Percentiles rank a stretch among this genome's conserved stretches.
Evolutionary conservation across 306 rosid genomes (phyloP).

Genomic region (Castanea mollissima): DNA sequence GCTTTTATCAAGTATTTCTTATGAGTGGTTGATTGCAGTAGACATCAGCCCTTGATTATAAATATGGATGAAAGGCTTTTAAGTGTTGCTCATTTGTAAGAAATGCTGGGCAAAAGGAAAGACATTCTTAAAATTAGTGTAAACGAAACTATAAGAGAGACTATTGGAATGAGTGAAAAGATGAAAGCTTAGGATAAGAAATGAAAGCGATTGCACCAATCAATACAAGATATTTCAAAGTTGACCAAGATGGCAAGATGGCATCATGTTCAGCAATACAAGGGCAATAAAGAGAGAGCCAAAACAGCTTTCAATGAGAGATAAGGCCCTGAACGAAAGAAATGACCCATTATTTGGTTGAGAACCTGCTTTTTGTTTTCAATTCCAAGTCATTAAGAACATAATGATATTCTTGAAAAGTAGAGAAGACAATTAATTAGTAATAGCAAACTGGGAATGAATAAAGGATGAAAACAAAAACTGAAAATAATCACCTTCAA

Average conservation of each 20-base stretch:
- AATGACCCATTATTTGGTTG: not conserved
- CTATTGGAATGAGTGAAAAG: not conserved
- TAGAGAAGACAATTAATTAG: not conserved
- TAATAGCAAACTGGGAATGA: too few relatives aligned
- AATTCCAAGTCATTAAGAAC: not conserved
- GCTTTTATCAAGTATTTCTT: too few relatives aligned
- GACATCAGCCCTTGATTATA: too few relatives aligned
- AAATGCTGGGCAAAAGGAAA: too few relatives aligned
- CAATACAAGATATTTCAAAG: not conserved
- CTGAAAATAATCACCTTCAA: not conserved
- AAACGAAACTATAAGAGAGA: too few relatives aligned
- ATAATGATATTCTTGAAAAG: not conserved
- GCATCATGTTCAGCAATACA: not conserved
- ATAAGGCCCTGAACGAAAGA: too few relatives aligned
- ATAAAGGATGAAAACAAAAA: not conserved
- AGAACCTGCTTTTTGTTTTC: not conserved
- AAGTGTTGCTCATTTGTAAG: too few relatives aligned
- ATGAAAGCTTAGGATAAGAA: not conserved
- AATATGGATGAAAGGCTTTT: too few relatives aligned
- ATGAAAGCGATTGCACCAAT: not conserved
- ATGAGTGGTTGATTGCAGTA: too few relatives aligned
- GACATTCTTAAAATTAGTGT: not conserved
- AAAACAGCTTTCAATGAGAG: too few relatives aligned
- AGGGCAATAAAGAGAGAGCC: not conserved
- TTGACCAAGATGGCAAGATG: not conserved